phyloP scores from a whole-genome alignment of 306 rosid genomes.

The Vigna nakashimae region DNA sequence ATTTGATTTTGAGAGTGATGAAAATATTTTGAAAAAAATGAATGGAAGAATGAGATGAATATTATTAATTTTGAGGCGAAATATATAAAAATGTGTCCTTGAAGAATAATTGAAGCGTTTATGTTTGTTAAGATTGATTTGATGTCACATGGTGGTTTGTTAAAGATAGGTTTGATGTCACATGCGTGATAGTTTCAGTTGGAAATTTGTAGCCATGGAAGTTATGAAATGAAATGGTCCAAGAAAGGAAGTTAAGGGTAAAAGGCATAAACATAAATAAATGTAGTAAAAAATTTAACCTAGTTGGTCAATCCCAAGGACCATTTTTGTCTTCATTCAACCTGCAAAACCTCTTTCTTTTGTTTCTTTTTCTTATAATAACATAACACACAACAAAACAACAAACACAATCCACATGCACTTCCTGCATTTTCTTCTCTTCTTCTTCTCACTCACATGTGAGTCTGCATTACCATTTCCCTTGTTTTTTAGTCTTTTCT shows the following conservation, averaged over 20 bases:
- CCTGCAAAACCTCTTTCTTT: constrained; percentile 16
- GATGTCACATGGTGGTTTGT: constrained; percentile 50
- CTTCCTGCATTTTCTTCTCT: constrained; percentile 51
- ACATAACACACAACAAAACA: constrained; percentile 15
- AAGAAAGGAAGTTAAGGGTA: constrained; percentile 23
- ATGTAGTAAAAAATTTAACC: neutral
- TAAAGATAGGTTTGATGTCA: constrained; percentile 43
- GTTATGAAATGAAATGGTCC: constrained; percentile 42
- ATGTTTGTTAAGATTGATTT: constrained; percentile 52
- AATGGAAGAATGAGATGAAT: too few relatives aligned
- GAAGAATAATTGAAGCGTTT: constrained; percentile 39
- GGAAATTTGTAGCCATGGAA: constrained; percentile 18
- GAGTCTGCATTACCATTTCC: constrained; percentile 46
- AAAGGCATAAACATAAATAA: neutral
- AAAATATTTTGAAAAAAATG: too few relatives aligned
- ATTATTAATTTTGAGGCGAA: too few relatives aligned
- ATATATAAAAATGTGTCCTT: neutral
- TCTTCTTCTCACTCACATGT: constrained; percentile 57
- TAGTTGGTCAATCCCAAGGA: constrained; percentile 48
- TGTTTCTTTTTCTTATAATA: constrained; percentile 1
- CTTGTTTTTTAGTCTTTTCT: neutral
- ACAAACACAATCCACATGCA: constrained; percentile 59
- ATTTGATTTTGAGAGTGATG: too few relatives aligned
- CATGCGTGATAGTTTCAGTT: constrained; percentile 38
- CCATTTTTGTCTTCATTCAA: constrained; percentile 37